Percentiles rank a stretch among this genome's conserved stretches.
phyloP scores from a whole-genome alignment of 2,329 filamentous ascomycete genomes.

The Apiospora pterosperma region DNA sequence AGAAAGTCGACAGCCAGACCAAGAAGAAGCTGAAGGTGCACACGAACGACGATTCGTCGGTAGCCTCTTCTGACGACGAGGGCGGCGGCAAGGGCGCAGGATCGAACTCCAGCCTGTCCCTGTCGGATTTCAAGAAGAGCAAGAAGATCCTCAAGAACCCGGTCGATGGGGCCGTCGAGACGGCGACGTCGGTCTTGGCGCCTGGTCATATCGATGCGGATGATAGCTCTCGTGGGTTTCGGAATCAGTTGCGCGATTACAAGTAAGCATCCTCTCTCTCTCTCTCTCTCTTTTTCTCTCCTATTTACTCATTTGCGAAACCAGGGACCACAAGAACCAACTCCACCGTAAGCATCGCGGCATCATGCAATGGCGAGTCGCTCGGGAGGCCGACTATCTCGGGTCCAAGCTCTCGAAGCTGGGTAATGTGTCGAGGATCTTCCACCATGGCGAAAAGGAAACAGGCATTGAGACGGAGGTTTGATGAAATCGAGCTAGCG shows the following conservation, averaged over 20 bases:
- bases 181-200: constrained; percentile 24
- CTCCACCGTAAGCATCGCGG: constrained; percentile 65
- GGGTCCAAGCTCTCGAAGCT: constrained; percentile 52
- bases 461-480: constrained; percentile 67
- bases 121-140: constrained; percentile 30
- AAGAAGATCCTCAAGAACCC: constrained; percentile 32
- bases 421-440: constrained; percentile 53
- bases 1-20: constrained; percentile 13
- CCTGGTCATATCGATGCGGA: constrained; percentile 36
- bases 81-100: constrained; percentile 6
- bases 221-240: constrained; percentile 21
- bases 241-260: constrained; percentile 44
- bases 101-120: constrained; percentile 20
- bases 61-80: constrained; percentile 20
- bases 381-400: constrained; percentile 48
- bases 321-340: constrained; percentile 54
- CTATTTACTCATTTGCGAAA: constrained; percentile 37
- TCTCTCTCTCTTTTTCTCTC: too few relatives aligned
- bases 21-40: constrained; percentile 27
- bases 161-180: constrained; percentile 23
- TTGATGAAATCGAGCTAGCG: constrained; percentile 26
- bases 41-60: constrained; percentile 29
- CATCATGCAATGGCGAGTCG: constrained; percentile 68
- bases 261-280: constrained; percentile 33
- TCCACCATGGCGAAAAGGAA: constrained; percentile 57